Conservation (phyloP, 345 rosid species). For the Arabidopsis thaliana region TAIR10.1 NC_003075.7:330501-331000, state of each 20-base stretch:
- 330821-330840: slow-evolving; percentile 24
- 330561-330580: slow-evolving; percentile 8
- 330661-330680: background rate
- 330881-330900: slow-evolving; percentile 59
- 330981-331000: slow-evolving; percentile 55
- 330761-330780: slow-evolving; percentile 29
- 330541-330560: slow-evolving; percentile 25
- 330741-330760: slow-evolving; percentile 36
- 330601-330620: background rate
- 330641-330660: slow-evolving; percentile 18
- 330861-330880: slow-evolving; percentile 38
- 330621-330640: background rate
- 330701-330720: background rate
- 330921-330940: slow-evolving; percentile 43
- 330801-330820: slow-evolving; percentile 43
- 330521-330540: slow-evolving; percentile 50
- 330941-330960: slow-evolving; percentile 40
- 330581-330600: slow-evolving; percentile 12
- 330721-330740: slow-evolving; percentile 10
- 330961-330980: slow-evolving; percentile 39
- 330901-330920: slow-evolving; percentile 53
- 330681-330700: slow-evolving; percentile 6
- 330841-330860: slow-evolving; percentile 26
- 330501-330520: slow-evolving; percentile 69
- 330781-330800: slow-evolving; percentile 32